Base-by-base conservation (phyloP, 495 filamentous ascomycete species). In the Penicillium mononematosum region DNA sequence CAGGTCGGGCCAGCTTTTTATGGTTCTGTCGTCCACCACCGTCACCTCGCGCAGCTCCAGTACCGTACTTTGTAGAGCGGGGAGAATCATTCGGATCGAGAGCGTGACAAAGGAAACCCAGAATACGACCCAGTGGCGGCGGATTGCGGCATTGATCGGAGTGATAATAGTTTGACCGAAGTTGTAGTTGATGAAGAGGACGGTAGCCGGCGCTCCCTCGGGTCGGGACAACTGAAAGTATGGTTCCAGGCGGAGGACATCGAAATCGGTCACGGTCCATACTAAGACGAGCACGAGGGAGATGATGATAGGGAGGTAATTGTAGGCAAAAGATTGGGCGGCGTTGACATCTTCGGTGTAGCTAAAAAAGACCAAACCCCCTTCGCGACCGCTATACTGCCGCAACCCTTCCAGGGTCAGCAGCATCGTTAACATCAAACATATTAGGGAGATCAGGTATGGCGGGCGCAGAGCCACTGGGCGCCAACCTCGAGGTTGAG, bases 181-280 rank as follows among this genome's bases (percentile, higher is more conserved):
- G 43, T 74, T 76, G 49, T 76, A 76, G 55, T 76, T 76, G 67
- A 72, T 76, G 49, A 75, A 75, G 2, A 76, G 57, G 6, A 72
- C 66, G 1, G 61, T 64, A 25, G 74, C 74, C 22, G 72, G 70
- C 11, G 66, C 69, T 2, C 74, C 74, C 16, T 70, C 62, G 9
- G 74, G 69, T 17, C 62, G 60, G 11, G 74, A 68, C 31, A 76
- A 47, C 50, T 76, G 74, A 31, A 75, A 76, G 54, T 74, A 76
- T 0, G 74, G 74, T 32, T 76, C 74, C 20, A 76, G 65, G 14
- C 74, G 74, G 10, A 76, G 61, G 7, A 75, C 72, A 61, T 76
- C 74, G 54, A 72, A 76, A 43, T 76, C 74, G 51, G 73, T 67
- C 32, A 76, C 70, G 29, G 69, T 68, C 74, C 74, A 76, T 4